Percentiles rank a stretch among this genome's conserved stretches.
Conservation (phyloP, 2,329 filamentous ascomycete genomes). For the Zelopaecilomyces penicillatus region DNA sequence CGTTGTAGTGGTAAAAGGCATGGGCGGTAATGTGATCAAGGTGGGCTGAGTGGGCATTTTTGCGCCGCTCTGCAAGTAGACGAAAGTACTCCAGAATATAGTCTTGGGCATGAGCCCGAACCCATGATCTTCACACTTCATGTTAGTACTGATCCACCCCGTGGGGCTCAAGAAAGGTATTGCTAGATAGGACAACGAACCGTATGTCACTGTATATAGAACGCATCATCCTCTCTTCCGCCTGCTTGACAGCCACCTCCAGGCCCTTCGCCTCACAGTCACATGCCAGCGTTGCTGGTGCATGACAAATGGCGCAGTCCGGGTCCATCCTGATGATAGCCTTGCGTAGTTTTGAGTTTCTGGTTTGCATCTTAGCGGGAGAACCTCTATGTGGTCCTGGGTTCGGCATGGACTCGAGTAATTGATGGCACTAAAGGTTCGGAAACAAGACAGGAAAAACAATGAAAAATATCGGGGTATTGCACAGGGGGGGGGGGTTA, state of each 20-base stretch:
- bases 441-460: too few relatives aligned
- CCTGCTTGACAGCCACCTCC: constrained; percentile 53
- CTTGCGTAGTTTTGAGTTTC: constrained; percentile 38
- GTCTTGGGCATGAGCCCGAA: constrained; percentile 56
- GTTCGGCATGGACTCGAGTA: constrained; percentile 16
- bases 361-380: constrained; percentile 44
- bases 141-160: constrained; percentile 8
- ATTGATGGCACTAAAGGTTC: too few relatives aligned
- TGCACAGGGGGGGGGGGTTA: constrained; percentile 12
- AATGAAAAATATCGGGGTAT: constrained; percentile 8
- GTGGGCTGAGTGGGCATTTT: constrained; percentile 45
- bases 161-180: too few relatives aligned
- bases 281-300: constrained; percentile 49
- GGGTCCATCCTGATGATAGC: constrained; percentile 56
- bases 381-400: constrained; percentile 11
- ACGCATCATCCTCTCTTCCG: constrained; percentile 56
- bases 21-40: constrained; percentile 48
- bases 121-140: constrained; percentile 45
- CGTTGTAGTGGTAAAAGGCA: constrained; percentile 49
- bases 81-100: constrained; percentile 60
- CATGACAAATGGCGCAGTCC: constrained; percentile 59
- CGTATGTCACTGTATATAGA: constrained; percentile 54
- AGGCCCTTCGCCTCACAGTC: constrained; percentile 60
- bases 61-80: constrained; percentile 52
- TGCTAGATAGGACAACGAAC: constrained; percentile 30